Conservation (phyloP, 257 asterid species). For the Solanum bulbocastanum region DNA sequence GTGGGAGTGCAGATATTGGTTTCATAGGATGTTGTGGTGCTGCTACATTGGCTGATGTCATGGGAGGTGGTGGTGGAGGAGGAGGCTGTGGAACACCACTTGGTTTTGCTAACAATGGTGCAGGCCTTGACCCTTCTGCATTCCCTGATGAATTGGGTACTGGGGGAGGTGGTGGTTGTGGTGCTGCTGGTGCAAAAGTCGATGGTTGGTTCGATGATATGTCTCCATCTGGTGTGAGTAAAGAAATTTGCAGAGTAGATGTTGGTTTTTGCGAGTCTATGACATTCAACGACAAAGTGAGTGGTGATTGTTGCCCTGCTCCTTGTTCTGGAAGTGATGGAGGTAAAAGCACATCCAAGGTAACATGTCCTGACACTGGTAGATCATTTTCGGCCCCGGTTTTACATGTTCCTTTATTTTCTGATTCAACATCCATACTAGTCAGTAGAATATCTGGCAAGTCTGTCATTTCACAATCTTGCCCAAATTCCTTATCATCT, state of each 20-base stretch:
- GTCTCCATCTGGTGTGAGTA: background rate
- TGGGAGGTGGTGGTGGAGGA: constrained; percentile 18
- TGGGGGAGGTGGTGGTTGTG: constrained; percentile 8
- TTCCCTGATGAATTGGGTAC: background rate
- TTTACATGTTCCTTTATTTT: constrained; percentile 2
- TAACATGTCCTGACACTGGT: constrained; percentile 2
- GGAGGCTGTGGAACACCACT: constrained; percentile 14
- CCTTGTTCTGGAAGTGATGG: constrained; percentile 13
- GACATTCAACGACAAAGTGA: background rate
- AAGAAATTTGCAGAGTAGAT: background rate
- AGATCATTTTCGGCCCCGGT: background rate
- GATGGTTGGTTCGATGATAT: background rate
- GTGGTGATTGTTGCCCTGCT: background rate
- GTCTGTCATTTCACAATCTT: constrained; percentile 25
- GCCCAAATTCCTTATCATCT: constrained; percentile 4
- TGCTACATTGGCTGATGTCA: background rate
- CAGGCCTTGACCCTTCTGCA: background rate
- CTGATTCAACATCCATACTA: constrained; percentile 5
- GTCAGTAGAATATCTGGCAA: constrained; percentile 1
- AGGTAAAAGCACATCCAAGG: constrained; percentile 17
- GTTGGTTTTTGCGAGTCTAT: background rate
- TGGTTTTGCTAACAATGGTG: background rate
- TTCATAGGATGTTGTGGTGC: background rate
- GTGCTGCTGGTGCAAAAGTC: background rate
- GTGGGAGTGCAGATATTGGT: constrained; percentile 16